These are phyloP conservation scores for Henningerozyma blattae DNA, from an alignment of 805 yeast genomes.

Conservation along the genomic window DNA sequence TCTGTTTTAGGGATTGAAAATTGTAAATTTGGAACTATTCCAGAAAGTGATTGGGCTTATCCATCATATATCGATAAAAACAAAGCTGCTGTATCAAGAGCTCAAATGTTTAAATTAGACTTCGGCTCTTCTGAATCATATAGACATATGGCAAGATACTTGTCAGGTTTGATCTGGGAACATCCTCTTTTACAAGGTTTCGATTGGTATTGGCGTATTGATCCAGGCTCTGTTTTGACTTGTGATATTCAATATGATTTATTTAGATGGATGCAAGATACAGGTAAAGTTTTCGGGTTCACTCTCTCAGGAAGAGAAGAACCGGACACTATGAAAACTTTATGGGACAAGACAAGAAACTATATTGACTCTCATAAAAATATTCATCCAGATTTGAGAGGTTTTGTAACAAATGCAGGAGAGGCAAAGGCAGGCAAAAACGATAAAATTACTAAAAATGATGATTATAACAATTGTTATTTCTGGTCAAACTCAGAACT, in stretches of 20 bases:
- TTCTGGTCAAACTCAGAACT: slow-evolving; percentile 83
- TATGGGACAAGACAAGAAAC: slow-evolving; percentile 62
- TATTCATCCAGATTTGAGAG: slow-evolving; percentile 42
- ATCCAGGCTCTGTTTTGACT: slow-evolving; percentile 62
- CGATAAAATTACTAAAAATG: slow-evolving; percentile 48
- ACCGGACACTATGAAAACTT: slow-evolving; percentile 55
- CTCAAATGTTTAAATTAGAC: slow-evolving; percentile 39
- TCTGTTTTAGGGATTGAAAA: not conserved
- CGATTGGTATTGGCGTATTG: slow-evolving; percentile 90
- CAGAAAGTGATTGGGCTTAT: slow-evolving; percentile 74
- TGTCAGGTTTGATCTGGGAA: slow-evolving; percentile 73
- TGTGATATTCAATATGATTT: slow-evolving; percentile 75
- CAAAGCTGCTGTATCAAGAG: slow-evolving; percentile 53
- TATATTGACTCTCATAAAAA: slow-evolving; percentile 31
- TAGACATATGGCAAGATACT: slow-evolving; percentile 86
- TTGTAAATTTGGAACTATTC: slow-evolving; percentile 56
- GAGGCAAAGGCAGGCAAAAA: not conserved
- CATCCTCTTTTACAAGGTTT: slow-evolving; percentile 54
- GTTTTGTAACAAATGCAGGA: not conserved
- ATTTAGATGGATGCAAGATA: slow-evolving; percentile 70
- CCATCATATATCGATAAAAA: slow-evolving; percentile 71
- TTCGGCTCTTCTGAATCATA: slow-evolving; percentile 68
- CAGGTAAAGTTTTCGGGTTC: slow-evolving; percentile 63
- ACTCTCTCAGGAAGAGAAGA: slow-evolving; percentile 63
- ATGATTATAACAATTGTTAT: slow-evolving; percentile 70